Conservation (phyloP, 1,284 basidiomycete genomes). For the Trichosporon faecale region DNA sequence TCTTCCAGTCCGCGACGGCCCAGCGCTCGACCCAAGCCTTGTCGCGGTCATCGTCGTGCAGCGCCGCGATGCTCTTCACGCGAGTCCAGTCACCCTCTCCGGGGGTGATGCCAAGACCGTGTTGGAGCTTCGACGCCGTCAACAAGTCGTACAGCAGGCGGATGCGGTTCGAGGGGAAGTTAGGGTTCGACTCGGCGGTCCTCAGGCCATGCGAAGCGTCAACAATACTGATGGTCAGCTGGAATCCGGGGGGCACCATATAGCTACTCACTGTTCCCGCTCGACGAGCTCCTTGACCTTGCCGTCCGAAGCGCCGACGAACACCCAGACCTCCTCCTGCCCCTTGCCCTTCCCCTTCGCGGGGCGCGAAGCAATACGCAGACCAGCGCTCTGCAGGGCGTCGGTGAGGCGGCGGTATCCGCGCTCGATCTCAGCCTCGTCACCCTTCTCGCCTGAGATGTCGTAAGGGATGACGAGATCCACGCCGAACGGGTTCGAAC, state of each 20-base stretch:
- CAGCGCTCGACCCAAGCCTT: slow-evolving; percentile 45
- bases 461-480: slow-evolving; percentile 48
- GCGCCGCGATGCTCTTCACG: slow-evolving; percentile 70
- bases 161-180: slow-evolving; percentile 58
- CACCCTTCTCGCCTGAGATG: slow-evolving; percentile 23
- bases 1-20: slow-evolving; percentile 53
- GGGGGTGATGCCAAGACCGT: slow-evolving; percentile 74
- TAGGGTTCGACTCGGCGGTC: slow-evolving; percentile 61
- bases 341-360: slow-evolving; percentile 54
- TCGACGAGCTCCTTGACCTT: slow-evolving; percentile 66
- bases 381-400: slow-evolving; percentile 40
- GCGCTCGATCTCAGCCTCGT: slow-evolving; percentile 16
- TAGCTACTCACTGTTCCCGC: slow-evolving; percentile 65
- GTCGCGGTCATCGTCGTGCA: slow-evolving; percentile 73
- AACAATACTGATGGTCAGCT: slow-evolving; percentile 24
- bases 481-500: slow-evolving; percentile 43
- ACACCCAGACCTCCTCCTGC: slow-evolving; percentile 72
- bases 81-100: slow-evolving; percentile 68
- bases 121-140: slow-evolving; percentile 65
- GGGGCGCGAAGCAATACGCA: slow-evolving; percentile 36
- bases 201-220: slow-evolving; percentile 54
- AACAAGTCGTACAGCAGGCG: slow-evolving; percentile 75
- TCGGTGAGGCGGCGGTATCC: slow-evolving; percentile 31
- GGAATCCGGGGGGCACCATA: neutral
- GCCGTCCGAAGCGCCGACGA: slow-evolving; percentile 67